phyloP scores from a whole-genome alignment of 306 rosid genomes.

The Adenanthera pavonina region DNA sequence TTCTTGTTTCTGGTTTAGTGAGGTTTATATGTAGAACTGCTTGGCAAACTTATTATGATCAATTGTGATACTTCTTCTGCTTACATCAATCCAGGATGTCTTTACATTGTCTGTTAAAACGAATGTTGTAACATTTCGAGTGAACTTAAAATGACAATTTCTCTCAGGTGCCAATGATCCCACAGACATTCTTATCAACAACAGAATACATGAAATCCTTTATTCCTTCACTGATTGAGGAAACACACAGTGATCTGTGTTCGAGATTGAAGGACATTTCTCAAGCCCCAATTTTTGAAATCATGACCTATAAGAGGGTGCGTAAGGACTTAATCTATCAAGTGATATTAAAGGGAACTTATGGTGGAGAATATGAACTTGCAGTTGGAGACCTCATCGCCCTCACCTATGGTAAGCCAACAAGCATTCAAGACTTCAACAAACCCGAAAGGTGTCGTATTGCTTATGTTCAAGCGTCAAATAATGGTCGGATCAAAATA shows the following conservation, averaged over 20 bases:
- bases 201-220: constrained; percentile 53
- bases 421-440: constrained; percentile 43
- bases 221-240: neutral
- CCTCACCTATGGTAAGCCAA: constrained; percentile 46
- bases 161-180: constrained; percentile 56
- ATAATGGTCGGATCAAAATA: constrained; percentile 4
- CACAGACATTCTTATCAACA: constrained; percentile 45
- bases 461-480: constrained; percentile 43
- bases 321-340: constrained; percentile 30
- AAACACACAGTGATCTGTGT: constrained; percentile 50
- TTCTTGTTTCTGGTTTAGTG: neutral
- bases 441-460: constrained; percentile 35
- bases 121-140: neutral
- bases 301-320: constrained; percentile 10
- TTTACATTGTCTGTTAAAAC: too few relatives aligned
- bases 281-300: constrained; percentile 40
- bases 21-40: neutral
- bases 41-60: neutral
- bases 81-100: too few relatives aligned
- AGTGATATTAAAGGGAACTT: neutral
- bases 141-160: neutral
- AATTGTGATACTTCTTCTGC: too few relatives aligned
- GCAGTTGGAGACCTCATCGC: constrained; percentile 61
- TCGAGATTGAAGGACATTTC: constrained; percentile 42
- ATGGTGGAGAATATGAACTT: constrained; percentile 43